phyloP scores from a whole-genome alignment of 139 green algal genomes.

The Tetradesmus lagerheimii region DNA sequence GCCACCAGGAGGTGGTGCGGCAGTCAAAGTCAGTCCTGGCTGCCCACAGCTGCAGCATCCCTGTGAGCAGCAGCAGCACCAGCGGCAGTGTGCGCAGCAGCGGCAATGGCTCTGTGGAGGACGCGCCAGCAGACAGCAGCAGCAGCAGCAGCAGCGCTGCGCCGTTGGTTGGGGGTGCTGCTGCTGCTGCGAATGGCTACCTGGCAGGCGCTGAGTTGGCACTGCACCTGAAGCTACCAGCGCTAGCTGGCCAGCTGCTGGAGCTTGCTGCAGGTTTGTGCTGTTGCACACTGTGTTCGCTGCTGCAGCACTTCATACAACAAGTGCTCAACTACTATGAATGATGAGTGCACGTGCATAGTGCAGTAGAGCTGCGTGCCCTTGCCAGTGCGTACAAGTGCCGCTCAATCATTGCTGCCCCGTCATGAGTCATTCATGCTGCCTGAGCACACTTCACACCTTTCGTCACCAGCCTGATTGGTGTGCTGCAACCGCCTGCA shows the following conservation, averaged over 20 bases:
- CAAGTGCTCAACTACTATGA: too few relatives aligned
- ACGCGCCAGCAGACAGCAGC: not conserved
- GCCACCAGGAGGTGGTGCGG: slow-evolving; percentile 43
- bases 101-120: not conserved
- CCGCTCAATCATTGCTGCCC: not conserved
- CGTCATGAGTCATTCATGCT: too few relatives aligned
- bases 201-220: slow-evolving; percentile 30
- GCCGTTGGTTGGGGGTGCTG: not conserved
- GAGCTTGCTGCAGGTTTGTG: slow-evolving; percentile 27
- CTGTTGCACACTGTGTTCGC: too few relatives aligned
- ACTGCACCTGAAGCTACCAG: slow-evolving; percentile 20
- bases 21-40: slow-evolving; percentile 8
- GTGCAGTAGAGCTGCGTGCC: not conserved
- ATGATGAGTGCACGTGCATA: too few relatives aligned
- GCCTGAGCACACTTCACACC: not conserved
- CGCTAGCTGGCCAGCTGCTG: not conserved
- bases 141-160: not conserved
- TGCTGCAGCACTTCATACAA: too few relatives aligned
- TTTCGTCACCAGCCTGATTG: not conserved
- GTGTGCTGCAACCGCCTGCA: not conserved
- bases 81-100: slow-evolving; percentile 9
- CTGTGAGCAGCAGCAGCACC: not conserved
- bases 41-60: not conserved
- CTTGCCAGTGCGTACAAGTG: not conserved
- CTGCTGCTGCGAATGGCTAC: slow-evolving; percentile 36